Evolutionary conservation across 2,329 filamentous ascomycete genomes (phyloP).

Genomic region (Calonectria pauciramosa): DNA sequence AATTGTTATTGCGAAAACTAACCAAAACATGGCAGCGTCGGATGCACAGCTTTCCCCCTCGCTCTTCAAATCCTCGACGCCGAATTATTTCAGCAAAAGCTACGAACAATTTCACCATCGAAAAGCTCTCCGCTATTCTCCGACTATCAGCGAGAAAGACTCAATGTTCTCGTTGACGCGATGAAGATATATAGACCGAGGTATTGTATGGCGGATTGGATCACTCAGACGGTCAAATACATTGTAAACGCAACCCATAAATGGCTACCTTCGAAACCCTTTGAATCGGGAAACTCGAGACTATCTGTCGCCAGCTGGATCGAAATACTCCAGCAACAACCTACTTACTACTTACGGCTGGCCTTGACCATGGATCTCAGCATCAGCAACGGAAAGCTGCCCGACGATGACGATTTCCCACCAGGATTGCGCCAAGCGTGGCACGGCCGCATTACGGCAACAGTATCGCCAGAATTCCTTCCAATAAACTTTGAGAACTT

Average conservation of each 20-base stretch:
- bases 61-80: constrained; percentile 42
- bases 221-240: constrained; percentile 37
- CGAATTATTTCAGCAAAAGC: constrained; percentile 34
- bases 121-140: not conserved
- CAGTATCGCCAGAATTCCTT: not conserved
- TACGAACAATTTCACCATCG: not conserved
- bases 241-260: constrained; percentile 38
- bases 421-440: constrained; percentile 30
- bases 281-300: not conserved
- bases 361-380: constrained; percentile 43
- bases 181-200: constrained; percentile 40
- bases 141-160: constrained; percentile 36
- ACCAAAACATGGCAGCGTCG: constrained; percentile 29
- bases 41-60: constrained; percentile 39
- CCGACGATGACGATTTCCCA: constrained; percentile 42
- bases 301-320: constrained; percentile 26
- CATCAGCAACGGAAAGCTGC: constrained; percentile 41
- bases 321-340: constrained; percentile 36
- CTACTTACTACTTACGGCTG: constrained; percentile 36
- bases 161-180: constrained; percentile 36
- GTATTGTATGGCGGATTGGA: constrained; percentile 44
- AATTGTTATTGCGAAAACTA: accelerated
- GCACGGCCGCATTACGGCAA: constrained; percentile 5
- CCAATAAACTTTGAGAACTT: not conserved
- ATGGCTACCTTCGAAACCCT: not conserved